Conservation (phyloP, 176 grass and related monocot genomes). For the Canna indica region DNA sequence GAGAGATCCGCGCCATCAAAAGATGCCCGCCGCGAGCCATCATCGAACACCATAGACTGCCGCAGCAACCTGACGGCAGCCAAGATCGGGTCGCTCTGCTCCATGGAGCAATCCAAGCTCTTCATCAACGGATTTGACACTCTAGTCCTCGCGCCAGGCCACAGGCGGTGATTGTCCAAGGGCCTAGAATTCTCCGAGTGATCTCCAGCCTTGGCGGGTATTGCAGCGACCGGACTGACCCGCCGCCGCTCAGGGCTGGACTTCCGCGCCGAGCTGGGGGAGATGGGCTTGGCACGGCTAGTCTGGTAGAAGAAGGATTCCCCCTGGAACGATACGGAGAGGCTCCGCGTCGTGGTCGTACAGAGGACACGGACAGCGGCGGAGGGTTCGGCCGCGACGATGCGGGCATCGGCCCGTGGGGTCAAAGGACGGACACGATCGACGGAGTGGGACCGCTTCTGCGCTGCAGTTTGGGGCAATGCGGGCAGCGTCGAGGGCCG, state of each 20-base stretch:
- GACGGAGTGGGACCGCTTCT: conserved; percentile 11
- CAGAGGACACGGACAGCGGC: conserved; percentile 14
- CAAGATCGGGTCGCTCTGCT: conserved; percentile 73
- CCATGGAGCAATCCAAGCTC: conserved; percentile 76
- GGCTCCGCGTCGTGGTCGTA: conserved; percentile 78
- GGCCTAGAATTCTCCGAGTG: conserved; percentile 60
- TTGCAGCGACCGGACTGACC: conserved; percentile 32
- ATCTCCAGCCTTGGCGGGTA: conserved; percentile 13
- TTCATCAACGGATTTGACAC: conserved; percentile 63
- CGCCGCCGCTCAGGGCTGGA: conserved; percentile 67
- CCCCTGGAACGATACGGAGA: conserved; percentile 94
- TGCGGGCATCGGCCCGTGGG: conserved; percentile 37
- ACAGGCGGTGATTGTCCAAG: conserved; percentile 24
- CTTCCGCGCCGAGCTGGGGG: conserved; percentile 33
- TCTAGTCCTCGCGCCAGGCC: conserved; percentile 54
- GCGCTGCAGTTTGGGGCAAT: not conserved
- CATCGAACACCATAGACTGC: conserved; percentile 73
- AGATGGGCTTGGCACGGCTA: conserved; percentile 39
- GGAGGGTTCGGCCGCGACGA: conserved; percentile 26
- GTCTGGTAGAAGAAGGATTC: conserved; percentile 93
- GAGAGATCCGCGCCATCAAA: conserved; percentile 56
- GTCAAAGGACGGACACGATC: conserved; percentile 34
- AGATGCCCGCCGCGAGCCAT: conserved; percentile 30
- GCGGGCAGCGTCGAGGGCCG: conserved; percentile 4
- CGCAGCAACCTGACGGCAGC: conserved; percentile 66